These are phyloP conservation scores for Bruguiera gymnorhiza DNA, from an alignment of 345 rosid genomes.

Conservation along the genomic window DNA sequence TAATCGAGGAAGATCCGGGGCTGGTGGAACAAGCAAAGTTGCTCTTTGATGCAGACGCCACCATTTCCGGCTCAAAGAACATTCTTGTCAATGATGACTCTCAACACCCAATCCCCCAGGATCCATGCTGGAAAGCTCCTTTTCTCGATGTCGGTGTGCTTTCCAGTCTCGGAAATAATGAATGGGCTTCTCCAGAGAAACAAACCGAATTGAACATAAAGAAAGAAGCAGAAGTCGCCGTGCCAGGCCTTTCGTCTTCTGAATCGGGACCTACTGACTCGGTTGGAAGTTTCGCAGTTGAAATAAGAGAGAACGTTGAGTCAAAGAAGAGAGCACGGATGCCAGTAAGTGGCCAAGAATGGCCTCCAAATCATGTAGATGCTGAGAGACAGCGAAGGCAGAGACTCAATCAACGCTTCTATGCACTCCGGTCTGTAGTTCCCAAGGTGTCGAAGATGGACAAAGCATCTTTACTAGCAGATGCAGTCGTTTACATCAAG, in stretches of 20 bases:
- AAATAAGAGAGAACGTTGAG: conserved; percentile 1
- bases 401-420: conserved; percentile 72
- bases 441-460: conserved; percentile 93
- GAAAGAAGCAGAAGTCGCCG: conserved; percentile 25
- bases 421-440: conserved; percentile 73
- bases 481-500: conserved; percentile 66
- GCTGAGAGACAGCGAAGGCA: conserved; percentile 84
- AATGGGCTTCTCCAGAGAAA: conserved; percentile 8
- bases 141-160: conserved; percentile 22
- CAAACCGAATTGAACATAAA: conserved; percentile 4
- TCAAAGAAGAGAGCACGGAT: conserved; percentile 37
- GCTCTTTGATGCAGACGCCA: conserved; percentile 28
- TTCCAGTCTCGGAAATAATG: conserved; percentile 13
- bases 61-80: conserved; percentile 1
- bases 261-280: conserved; percentile 40
- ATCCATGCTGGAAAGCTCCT: conserved; percentile 7
- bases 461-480: conserved; percentile 72
- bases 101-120: conserved; percentile 1
- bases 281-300: conserved; percentile 18
- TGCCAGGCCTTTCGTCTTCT: conserved; percentile 31
- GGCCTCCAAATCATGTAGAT: conserved; percentile 59
- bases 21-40: conserved; percentile 38
- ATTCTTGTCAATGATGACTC: conserved; percentile 5
- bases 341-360: conserved; percentile 35
- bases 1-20: conserved; percentile 34